A percentile compares a stretch with the other conserved stretches of the same genome.
Evolutionary conservation across 2,329 filamentous ascomycete species (phyloP).

Genomic region (Drechslera avenae): DNA sequence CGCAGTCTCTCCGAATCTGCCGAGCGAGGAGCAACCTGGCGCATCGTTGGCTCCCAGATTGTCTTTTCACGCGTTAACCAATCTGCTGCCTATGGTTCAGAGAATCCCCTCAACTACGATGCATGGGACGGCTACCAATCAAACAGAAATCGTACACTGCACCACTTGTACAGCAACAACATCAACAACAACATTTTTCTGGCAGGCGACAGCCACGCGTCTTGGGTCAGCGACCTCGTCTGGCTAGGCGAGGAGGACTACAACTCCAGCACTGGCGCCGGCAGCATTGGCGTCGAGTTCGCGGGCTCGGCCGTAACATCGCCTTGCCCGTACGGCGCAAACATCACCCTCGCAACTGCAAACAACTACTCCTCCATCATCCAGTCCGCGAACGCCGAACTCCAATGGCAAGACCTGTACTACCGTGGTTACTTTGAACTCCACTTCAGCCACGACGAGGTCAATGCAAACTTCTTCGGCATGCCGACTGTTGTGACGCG

Average conservation of each 20-base stretch:
- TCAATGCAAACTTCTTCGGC: slow-evolving; percentile 70
- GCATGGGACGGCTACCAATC: slow-evolving; percentile 70
- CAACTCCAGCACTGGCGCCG: slow-evolving; percentile 47
- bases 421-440: slow-evolving; percentile 76
- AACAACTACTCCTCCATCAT: slow-evolving; percentile 49
- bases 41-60: slow-evolving; percentile 73
- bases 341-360: slow-evolving; percentile 60
- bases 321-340: slow-evolving; percentile 63
- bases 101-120: slow-evolving; percentile 60
- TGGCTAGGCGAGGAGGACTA: slow-evolving; percentile 53
- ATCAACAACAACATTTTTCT: slow-evolving; percentile 77
- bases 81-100: slow-evolving; percentile 51
- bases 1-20: slow-evolving; percentile 60
- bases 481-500: slow-evolving; percentile 63
- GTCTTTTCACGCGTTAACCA: slow-evolving; percentile 66
- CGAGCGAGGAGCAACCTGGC: slow-evolving; percentile 71
- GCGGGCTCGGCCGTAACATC: slow-evolving; percentile 71
- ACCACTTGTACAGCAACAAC: slow-evolving; percentile 68
- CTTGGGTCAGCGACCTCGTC: slow-evolving; percentile 59
- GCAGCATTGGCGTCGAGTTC: slow-evolving; percentile 55
- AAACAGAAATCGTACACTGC: slow-evolving; percentile 73
- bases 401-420: slow-evolving; percentile 76
- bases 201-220: slow-evolving; percentile 71
- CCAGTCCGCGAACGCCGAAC: slow-evolving; percentile 60
- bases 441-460: slow-evolving; percentile 57